These are phyloP conservation scores for Magnusiomyces fungicola DNA, from an alignment of 1,139 yeast species.

Conservation along the genomic window DNA sequence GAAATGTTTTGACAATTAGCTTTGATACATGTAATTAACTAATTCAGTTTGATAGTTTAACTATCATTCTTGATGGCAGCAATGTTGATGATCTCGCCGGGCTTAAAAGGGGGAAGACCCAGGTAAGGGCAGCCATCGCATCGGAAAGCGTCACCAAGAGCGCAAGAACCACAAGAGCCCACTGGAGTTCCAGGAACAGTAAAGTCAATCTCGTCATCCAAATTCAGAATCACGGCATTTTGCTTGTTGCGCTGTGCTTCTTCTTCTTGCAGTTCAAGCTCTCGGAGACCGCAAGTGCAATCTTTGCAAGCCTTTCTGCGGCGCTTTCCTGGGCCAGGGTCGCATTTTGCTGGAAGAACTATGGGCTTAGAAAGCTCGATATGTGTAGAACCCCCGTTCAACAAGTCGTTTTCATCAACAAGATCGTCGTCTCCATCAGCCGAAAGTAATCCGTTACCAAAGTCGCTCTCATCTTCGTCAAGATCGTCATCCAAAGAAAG, in stretches of 20 bases:
- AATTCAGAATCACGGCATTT: slow-evolving; percentile 12
- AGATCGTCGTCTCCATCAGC: slow-evolving; percentile 40
- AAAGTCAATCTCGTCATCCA: slow-evolving; percentile 68
- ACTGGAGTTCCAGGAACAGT: slow-evolving; percentile 81
- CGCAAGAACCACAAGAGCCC: slow-evolving; percentile 96
- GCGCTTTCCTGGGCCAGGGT: slow-evolving; percentile 42
- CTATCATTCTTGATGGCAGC: slow-evolving; percentile 23
- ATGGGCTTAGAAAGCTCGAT: slow-evolving; percentile 34
- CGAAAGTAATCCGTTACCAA: too few relatives aligned
- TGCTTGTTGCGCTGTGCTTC: slow-evolving; percentile 26
- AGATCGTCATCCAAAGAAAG: slow-evolving; percentile 38
- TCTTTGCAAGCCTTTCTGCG: slow-evolving; percentile 78
- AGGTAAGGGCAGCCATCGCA: slow-evolving; percentile 97
- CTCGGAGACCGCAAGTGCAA: slow-evolving; percentile 94
- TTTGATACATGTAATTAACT: background rate
- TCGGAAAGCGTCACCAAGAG: slow-evolving; percentile 95
- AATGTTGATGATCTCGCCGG: slow-evolving; percentile 61
- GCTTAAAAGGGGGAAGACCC: slow-evolving; percentile 96
- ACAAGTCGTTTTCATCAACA: slow-evolving; percentile 30
- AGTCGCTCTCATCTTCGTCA: slow-evolving; percentile 39
- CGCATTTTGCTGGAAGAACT: slow-evolving; percentile 37
- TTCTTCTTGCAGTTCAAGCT: slow-evolving; percentile 42
- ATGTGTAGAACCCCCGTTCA: slow-evolving; percentile 18
- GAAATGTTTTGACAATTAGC: background rate
- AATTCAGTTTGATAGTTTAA: too few relatives aligned